These are phyloP conservation scores for Backusella luteola DNA, from an alignment of 192 early-diverging fungal species.

Conservation along the genomic window DNA sequence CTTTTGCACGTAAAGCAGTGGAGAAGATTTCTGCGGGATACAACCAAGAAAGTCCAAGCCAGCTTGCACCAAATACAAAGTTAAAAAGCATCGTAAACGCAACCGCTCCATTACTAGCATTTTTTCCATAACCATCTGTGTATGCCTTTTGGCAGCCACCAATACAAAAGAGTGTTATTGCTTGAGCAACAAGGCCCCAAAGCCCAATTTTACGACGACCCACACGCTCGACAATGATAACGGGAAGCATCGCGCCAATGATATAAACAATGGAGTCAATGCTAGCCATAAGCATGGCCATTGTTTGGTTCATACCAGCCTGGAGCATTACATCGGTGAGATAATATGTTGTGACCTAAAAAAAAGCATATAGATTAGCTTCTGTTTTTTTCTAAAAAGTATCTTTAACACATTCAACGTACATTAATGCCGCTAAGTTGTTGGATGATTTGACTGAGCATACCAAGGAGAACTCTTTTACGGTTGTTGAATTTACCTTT, in stretches of 20 bases:
- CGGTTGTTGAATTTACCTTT: conserved; percentile 29
- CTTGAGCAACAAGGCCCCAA: conserved; percentile 51
- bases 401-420: conserved; percentile 32
- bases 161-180: conserved; percentile 18
- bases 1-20: conserved; percentile 72
- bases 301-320: conserved; percentile 42
- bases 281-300: conserved; percentile 50
- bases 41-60: conserved; percentile 81
- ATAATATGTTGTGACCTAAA: conserved; percentile 25
- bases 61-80: conserved; percentile 67
- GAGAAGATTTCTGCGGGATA: conserved; percentile 81
- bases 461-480: conserved; percentile 22
- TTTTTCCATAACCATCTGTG: conserved; percentile 25
- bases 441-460: conserved; percentile 27
- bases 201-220: conserved; percentile 70
- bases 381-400: too few relatives aligned
- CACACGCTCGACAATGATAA: conserved; percentile 64
- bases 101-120: conserved; percentile 42
- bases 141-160: conserved; percentile 32
- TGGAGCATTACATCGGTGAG: conserved; percentile 43
- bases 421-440: conserved; percentile 34
- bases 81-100: conserved; percentile 67
- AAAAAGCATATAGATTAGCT: neutral
- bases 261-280: conserved; percentile 71
- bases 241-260: conserved; percentile 68